A percentile compares a stretch with the other conserved stretches of the same genome.
These are phyloP conservation scores for Ogataea ganodermae DNA, from an alignment of 805 yeast species.

Conservation along the genomic window DNA sequence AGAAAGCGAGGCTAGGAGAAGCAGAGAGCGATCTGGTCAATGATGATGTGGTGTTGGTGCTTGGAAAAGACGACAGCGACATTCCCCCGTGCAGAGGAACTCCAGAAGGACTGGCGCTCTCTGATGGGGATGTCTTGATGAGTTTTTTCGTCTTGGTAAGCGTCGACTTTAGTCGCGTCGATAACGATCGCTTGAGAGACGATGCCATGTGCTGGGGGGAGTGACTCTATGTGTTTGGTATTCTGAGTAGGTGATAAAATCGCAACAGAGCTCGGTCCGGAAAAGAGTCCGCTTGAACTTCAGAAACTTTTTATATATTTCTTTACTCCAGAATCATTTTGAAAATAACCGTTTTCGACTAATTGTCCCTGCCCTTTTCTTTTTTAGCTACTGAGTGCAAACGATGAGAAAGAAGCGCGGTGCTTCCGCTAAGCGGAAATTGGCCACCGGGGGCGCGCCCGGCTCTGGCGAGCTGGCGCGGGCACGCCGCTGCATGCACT, in stretches of 20 bases:
- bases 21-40: not conserved
- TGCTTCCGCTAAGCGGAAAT: not conserved
- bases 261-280: too few species aligned
- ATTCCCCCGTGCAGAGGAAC: not conserved
- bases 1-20: not conserved
- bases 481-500: not conserved
- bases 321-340: constrained; percentile 1
- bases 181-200: constrained; percentile 18
- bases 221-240: not conserved
- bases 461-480: too few species aligned
- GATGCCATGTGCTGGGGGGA: constrained; percentile 1
- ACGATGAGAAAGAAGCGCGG: not conserved
- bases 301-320: not conserved
- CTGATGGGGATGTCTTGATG: constrained; percentile 1
- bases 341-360: not conserved
- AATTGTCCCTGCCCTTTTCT: not conserved
- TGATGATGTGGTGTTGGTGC: not conserved
- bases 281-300: too few species aligned
- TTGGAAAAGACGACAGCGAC: not conserved
- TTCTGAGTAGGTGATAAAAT: too few species aligned
- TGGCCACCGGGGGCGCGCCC: not conserved
- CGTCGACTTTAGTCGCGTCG: constrained; percentile 16
- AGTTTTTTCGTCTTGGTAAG: constrained; percentile 7
- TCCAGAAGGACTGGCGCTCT: not conserved
- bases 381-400: not conserved